Base-by-base conservation (phyloP, 2,329 filamentous ascomycete species). In the Phialophora tarda region DNA sequence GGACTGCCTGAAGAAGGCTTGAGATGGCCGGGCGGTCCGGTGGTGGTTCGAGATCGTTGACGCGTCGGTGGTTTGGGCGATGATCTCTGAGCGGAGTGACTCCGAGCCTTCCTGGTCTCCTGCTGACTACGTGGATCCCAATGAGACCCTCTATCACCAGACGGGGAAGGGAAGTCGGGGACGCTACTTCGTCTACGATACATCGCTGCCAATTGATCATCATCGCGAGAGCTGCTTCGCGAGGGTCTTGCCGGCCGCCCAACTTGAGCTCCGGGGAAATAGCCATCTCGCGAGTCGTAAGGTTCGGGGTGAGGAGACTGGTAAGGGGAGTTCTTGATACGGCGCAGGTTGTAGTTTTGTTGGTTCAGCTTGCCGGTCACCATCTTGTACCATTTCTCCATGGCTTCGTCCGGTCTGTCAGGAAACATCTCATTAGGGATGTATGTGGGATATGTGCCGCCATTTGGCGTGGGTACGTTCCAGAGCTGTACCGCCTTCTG, bases 321-420 rank as follows among this genome's bases (percentile, higher is more conserved):
- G 12, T 74, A 74, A 11, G 76, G 72, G 11, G 74, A 73, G 17
- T 66, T 69, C 60, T 72, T 72, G 44, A 71, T 53, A 62, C 74
- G 79, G 71, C 75, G 81, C 77, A 73, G 80, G 76, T 74, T 81
- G 76, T 75, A 72, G 63, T 76, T 86, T 71, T 93, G 89, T 63
- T 85, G 82, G 68, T 88, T 86, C 57, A 97, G 79, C 71, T 86
- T 87, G 65, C 89, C 84, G 41, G 88, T 90, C 64, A 96, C 93
- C 2, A 84, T 82, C 71, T 91, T 88, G 76, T 98, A 93, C 94
- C 95, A 99, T 65, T 84, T 82, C 63, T 93, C 87, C 79, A 97
- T 93, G n/a, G 90, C 89, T 4, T 84, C 80, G 73, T 98, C 94
- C 1, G 93, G 86, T 51, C 86, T 81, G 1, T 83, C 76, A 0